A percentile compares a stretch with the other conserved stretches of the same genome.
Evolutionary conservation across 2,329 filamentous ascomycete species (phyloP).

Genomic region (Diaporthe australafricana): DNA sequence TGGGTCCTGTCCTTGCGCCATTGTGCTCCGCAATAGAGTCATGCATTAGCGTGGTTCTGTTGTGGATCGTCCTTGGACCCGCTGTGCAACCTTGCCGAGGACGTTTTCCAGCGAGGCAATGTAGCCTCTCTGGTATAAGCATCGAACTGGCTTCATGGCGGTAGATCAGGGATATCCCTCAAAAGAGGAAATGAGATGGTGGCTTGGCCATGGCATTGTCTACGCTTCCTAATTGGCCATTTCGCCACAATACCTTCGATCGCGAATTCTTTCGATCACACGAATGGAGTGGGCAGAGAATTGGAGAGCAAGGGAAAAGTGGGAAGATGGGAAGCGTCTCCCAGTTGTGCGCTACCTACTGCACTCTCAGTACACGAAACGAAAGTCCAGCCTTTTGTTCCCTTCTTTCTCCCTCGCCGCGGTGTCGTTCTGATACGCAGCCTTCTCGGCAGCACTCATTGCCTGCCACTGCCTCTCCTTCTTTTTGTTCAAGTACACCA

Average conservation of each 20-base stretch:
- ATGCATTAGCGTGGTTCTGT: conserved; percentile 33
- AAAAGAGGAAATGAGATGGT: no score
- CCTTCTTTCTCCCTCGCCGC: conserved; percentile 57
- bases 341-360: not conserved
- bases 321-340: no score
- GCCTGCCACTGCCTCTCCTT: conserved; percentile 59
- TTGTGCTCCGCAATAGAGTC: conserved; percentile 31
- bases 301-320: not conserved
- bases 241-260: not conserved
- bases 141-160: not conserved
- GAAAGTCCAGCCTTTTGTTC: conserved; percentile 63
- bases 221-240: no score
- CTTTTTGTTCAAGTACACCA: conserved; percentile 59
- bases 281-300: not conserved
- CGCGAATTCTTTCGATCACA: not conserved
- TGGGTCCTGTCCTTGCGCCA: conserved; percentile 31
- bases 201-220: no score
- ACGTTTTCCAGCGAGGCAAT: not conserved
- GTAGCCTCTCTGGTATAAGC: not conserved
- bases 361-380: conserved; percentile 55
- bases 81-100: not conserved
- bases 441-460: conserved; percentile 57
- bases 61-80: not conserved
- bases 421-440: conserved; percentile 59
- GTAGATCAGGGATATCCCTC: no score